These are phyloP conservation scores for Tritrichomonas musculus DNA, from an alignment of 208 protist genomes.

Conservation along the genomic window DNA sequence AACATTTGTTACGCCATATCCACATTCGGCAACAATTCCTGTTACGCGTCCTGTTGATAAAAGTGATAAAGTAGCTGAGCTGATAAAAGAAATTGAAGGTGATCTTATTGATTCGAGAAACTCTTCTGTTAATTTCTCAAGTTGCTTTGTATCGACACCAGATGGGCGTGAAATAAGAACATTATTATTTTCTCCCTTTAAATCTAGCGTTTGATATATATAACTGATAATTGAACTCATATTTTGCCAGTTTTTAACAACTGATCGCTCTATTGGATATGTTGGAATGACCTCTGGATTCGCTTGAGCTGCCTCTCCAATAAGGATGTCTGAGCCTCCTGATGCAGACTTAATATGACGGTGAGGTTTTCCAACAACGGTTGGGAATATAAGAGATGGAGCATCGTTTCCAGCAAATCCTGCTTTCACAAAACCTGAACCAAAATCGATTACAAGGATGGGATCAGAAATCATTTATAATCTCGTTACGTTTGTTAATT, in stretches of 20 bases:
- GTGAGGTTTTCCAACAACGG: constrained; percentile 15
- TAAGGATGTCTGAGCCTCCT: not conserved
- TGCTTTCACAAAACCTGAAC: constrained; percentile 68
- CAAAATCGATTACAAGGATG: constrained; percentile 77
- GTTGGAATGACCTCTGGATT: not conserved
- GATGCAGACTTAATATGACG: not conserved
- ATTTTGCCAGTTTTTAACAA: not conserved
- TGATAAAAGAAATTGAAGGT: not conserved
- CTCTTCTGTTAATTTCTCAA: not conserved
- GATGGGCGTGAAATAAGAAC: not conserved
- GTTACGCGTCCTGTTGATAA: not conserved
- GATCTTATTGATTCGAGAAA: not conserved
- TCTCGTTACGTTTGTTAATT: too few relatives aligned
- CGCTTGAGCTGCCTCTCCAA: not conserved
- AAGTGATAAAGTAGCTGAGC: constrained; percentile 1
- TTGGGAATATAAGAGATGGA: constrained; percentile 41
- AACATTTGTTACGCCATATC: constrained; percentile 10
- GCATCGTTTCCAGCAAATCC: constrained; percentile 77
- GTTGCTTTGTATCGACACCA: not conserved
- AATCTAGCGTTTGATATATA: not conserved
- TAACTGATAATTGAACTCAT: not conserved
- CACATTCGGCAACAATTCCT: constrained; percentile 10
- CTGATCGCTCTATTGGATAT: not conserved
- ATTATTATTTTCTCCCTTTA: constrained; percentile 15
- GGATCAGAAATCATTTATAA: not conserved